Conservation (phyloP, 2,329 filamentous ascomycete genomes). For the Hypocrella siamensis region DNA sequence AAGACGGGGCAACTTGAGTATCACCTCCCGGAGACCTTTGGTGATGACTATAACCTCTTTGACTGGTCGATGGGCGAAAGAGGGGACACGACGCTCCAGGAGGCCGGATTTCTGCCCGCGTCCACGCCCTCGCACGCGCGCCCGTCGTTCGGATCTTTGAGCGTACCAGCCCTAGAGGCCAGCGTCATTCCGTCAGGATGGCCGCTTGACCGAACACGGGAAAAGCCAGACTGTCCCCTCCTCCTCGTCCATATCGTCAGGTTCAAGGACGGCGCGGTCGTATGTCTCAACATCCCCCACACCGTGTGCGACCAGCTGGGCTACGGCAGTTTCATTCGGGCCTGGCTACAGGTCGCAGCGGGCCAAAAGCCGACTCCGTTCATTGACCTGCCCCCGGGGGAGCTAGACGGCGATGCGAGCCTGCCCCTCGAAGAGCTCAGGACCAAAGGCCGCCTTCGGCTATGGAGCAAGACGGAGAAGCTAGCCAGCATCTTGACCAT, state of each 20-base stretch:
- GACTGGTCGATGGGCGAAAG: conserved; percentile 4
- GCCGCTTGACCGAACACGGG: conserved; percentile 5
- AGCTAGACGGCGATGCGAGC: conserved; percentile 4
- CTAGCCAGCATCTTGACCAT: neutral
- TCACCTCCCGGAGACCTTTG: conserved; percentile 3
- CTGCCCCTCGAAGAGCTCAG: conserved; percentile 3
- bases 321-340: conserved; percentile 6
- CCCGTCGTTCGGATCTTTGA: neutral
- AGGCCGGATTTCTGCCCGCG: neutral
- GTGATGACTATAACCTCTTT: conserved; percentile 4
- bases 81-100: neutral
- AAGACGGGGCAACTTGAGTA: conserved; percentile 4
- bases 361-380: conserved; percentile 7
- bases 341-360: conserved; percentile 7
- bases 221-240: conserved; percentile 7
- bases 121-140: neutral
- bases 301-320: conserved; percentile 9
- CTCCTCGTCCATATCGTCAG: conserved; percentile 8
- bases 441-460: conserved; percentile 2
- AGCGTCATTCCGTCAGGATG: conserved; percentile 3
- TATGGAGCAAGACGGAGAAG: neutral
- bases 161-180: neutral
- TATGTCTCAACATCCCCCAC: conserved; percentile 8
- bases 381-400: conserved; percentile 2
- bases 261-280: conserved; percentile 7